phyloP scores from a whole-genome alignment of 306 rosid species.

The Quercus suber region DNA sequence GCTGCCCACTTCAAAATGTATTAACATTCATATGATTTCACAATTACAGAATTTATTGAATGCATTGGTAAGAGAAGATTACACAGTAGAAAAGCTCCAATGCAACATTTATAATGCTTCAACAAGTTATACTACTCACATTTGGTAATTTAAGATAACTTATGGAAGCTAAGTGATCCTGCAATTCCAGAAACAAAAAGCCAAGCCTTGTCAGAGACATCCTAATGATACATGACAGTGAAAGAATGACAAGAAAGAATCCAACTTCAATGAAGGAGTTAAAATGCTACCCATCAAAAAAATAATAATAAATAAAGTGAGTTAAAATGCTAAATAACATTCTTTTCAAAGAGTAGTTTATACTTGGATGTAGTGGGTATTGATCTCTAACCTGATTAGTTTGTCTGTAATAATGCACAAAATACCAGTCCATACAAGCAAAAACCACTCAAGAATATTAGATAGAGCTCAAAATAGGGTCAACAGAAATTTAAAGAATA shows the following conservation, averaged over 20 bases:
- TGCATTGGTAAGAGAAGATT: no score
- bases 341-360: slow-evolving; percentile 3
- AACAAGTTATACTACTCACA: slow-evolving; percentile 50
- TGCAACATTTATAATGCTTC: slow-evolving; percentile 10
- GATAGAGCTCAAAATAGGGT: not conserved
- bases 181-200: slow-evolving; percentile 35
- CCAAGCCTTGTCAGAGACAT: slow-evolving; percentile 13
- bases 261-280: not conserved
- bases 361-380: slow-evolving; percentile 68
- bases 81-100: not conserved
- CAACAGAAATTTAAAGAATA: not conserved
- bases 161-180: slow-evolving; percentile 87
- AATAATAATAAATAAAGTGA: no score
- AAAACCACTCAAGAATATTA: slow-evolving; percentile 9
- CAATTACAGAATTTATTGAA: no score
- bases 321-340: no score
- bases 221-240: not conserved
- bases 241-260: not conserved
- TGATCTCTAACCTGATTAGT: slow-evolving; percentile 67
- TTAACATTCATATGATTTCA: no score
- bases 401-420: slow-evolving; percentile 52
- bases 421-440: slow-evolving; percentile 54
- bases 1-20: no score
- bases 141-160: slow-evolving; percentile 86
- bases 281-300: not conserved